Percentiles rank a stretch among this genome's conserved stretches.
Conservation (phyloP, 768 basidiomycete genomes). For the Russula virescens region DNA sequence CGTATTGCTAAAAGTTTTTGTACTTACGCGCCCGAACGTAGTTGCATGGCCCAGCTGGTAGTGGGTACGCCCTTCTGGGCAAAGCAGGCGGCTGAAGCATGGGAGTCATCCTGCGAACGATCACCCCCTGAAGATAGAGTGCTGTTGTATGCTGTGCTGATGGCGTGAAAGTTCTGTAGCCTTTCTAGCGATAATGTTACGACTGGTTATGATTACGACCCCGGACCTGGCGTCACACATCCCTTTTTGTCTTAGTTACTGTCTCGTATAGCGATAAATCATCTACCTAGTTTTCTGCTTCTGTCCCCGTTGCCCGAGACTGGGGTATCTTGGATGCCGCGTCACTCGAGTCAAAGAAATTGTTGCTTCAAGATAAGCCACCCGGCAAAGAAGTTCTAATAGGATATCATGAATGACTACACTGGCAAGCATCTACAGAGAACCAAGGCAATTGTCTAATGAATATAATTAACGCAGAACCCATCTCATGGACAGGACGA, state of each 20-base stretch:
- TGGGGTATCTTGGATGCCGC: too few species aligned
- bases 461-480: neutral
- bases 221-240: slow-evolving; percentile 2
- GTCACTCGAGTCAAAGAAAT: too few species aligned
- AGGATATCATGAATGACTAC: neutral
- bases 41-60: slow-evolving; percentile 69
- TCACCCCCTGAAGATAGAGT: neutral
- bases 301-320: neutral
- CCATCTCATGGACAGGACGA: neutral
- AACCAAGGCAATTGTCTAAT: neutral
- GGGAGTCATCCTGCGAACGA: neutral
- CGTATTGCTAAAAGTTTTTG: too few species aligned
- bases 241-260: neutral
- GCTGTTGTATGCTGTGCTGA: slow-evolving; percentile 14
- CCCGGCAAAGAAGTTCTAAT: neutral
- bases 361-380: neutral
- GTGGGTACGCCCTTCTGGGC: slow-evolving; percentile 67
- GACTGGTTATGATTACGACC: slow-evolving; percentile 7
- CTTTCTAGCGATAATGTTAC: neutral
- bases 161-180: slow-evolving; percentile 10
- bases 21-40: slow-evolving; percentile 28
- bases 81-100: slow-evolving; percentile 39
- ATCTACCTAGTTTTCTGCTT: neutral
- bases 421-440: neutral
- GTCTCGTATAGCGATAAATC: slow-evolving; percentile 4